Evolutionary conservation across 257 asterid species (phyloP), one percentile per base, ranked within the genome.

Genomic region (Handroanthus guayacan): DNA sequence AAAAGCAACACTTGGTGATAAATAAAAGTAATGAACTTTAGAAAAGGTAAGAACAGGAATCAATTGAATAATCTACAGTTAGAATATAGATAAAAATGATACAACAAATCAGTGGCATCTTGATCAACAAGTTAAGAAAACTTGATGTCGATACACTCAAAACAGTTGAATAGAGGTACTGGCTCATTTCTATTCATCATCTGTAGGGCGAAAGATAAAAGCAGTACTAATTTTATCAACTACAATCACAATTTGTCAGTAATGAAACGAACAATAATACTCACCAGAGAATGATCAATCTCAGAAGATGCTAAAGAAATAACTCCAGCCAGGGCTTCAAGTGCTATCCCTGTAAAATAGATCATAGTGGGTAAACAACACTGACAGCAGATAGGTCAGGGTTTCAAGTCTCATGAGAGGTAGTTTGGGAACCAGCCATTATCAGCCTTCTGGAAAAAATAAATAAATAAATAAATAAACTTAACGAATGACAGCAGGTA

Each of bases 261-360:
- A 20, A 73, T 47, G 36, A 25, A 75, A 70, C 39, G 10, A 69
- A 69, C 69, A 68, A 5, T n/a, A 71, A 44, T n/a, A 81, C 91
- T 79, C 58, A 93, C 98, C 93, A 91, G 80, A 79, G 96, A 85
- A 56, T 87, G 85, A 76, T 91, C 97, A 45, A 93, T 87, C 83
- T 90, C 93, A 13, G 89, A 83, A 69, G 96, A 87, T 67, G 96
- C 91, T 85, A 95, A 77, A 58, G 97, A 87, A 73, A 95, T 78
- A 78, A 90, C 90, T 75, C 97, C 97, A 78, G 97, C 96, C 67
- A 95, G 86, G 74, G 97, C 81, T 87, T 95, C 93, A 76, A 93
- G 84, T 8, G 99, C 99, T 68, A 90, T 74, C 72, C 99, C 99
- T 95, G 92, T 60, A 55, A 77, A 78, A 60, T 36, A 72, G 55